Percentiles rank a stretch among this genome's conserved stretches.
phyloP scores from a whole-genome alignment of 371 early-diverging fungal genomes.

The Mortierella sp. region DNA sequence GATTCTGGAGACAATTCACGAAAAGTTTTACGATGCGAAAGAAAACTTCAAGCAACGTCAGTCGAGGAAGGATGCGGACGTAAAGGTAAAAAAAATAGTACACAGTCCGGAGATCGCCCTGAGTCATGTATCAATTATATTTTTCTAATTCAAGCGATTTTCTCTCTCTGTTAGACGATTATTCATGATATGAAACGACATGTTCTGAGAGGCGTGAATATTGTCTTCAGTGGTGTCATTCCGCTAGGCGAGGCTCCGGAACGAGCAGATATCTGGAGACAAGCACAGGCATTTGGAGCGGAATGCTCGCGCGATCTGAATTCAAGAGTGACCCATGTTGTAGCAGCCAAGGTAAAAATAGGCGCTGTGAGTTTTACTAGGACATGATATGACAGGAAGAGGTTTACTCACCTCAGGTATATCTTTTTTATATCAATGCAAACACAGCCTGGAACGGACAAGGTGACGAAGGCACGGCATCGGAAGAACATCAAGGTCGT shows the following conservation, averaged over 20 bases:
- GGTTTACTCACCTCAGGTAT: background rate
- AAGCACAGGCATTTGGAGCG: slow-evolving; percentile 80
- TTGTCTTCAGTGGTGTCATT: slow-evolving; percentile 70
- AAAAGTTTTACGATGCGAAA: slow-evolving; percentile 60
- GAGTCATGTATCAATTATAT: background rate
- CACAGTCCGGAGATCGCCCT: background rate
- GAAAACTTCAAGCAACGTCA: slow-evolving; percentile 31
- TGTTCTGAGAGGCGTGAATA: slow-evolving; percentile 60
- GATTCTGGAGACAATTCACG: slow-evolving; percentile 67
- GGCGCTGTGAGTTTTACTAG: no score
- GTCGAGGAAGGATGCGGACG: slow-evolving; percentile 55
- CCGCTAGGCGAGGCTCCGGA: slow-evolving; percentile 60
- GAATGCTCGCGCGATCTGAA: slow-evolving; percentile 66
- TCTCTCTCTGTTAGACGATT: slow-evolving; percentile 47
- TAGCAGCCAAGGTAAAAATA: slow-evolving; percentile 74
- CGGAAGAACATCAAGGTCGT: slow-evolving; percentile 31
- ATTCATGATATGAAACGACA: slow-evolving; percentile 56
- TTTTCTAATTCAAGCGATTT: background rate
- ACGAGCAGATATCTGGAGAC: slow-evolving; percentile 77
- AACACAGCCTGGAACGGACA: slow-evolving; percentile 47
- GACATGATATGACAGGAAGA: background rate
- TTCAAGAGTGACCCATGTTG: slow-evolving; percentile 78
- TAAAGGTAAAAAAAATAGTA: slow-evolving; percentile 49
- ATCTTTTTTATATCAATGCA: background rate
- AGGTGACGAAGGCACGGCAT: slow-evolving; percentile 29